A percentile compares a stretch with the other conserved stretches of the same genome.
Conservation (phyloP, 164 flowering plant genomes). For the Annona squamosa region DNA sequence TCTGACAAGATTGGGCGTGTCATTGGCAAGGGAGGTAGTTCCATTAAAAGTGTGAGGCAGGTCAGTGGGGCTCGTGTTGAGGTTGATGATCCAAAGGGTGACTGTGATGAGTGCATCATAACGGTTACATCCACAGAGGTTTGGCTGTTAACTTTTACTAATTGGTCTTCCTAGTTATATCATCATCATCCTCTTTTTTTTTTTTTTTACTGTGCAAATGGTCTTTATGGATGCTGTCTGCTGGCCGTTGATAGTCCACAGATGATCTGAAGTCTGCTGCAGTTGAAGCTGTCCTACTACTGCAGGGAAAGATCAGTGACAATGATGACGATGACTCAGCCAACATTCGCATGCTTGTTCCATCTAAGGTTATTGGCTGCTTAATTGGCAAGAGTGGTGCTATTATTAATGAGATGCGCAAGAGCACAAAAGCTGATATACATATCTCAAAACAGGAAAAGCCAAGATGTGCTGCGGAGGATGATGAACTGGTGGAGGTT, state of each 20-base stretch:
- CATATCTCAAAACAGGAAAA: constrained; percentile 78
- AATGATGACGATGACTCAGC: constrained; percentile 63
- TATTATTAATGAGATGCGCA: constrained; percentile 85
- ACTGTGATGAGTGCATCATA: constrained; percentile 62
- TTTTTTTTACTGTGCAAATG: too few species aligned
- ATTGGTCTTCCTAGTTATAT: not conserved
- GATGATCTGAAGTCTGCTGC: constrained; percentile 85
- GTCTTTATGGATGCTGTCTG: not conserved
- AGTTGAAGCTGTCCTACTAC: constrained; percentile 84
- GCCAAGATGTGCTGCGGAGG: constrained; percentile 49
- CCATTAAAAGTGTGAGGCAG: constrained; percentile 80
- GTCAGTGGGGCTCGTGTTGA: constrained; percentile 86
- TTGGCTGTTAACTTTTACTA: not conserved
- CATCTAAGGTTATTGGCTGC: constrained; percentile 84
- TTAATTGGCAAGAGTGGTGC: constrained; percentile 89
- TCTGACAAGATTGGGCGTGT: constrained; percentile 86
- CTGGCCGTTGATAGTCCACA: constrained; percentile 37
- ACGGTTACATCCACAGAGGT: constrained; percentile 78
- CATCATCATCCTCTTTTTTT: not conserved
- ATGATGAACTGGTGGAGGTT: constrained; percentile 90
- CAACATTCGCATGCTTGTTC: constrained; percentile 62
- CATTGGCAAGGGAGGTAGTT: constrained; percentile 83
- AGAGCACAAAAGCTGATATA: constrained; percentile 78
- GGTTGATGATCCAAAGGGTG: constrained; percentile 67
- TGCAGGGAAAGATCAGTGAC: constrained; percentile 82